These are phyloP conservation scores for Silene latifolia DNA, from an alignment of 148 eudicot species.

Conservation along the genomic window DNA sequence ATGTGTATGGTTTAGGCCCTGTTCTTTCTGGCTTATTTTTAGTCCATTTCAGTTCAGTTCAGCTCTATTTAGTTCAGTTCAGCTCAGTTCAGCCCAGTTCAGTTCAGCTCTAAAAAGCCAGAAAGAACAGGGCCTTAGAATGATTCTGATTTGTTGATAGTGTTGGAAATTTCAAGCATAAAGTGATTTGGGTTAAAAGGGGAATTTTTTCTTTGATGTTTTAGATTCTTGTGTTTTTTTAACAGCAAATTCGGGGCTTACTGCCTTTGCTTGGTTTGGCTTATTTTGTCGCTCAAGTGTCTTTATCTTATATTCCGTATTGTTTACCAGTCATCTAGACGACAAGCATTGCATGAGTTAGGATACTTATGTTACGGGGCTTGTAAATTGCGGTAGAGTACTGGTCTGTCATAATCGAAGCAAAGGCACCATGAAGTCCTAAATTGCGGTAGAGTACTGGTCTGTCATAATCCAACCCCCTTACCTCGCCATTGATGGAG, in stretches of 20 bases:
- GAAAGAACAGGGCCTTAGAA: not conserved
- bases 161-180: constrained; percentile 6
- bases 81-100: no score
- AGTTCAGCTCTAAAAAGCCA: no score
- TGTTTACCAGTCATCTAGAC: not conserved
- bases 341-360: not conserved
- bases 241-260: not conserved
- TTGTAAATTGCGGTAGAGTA: constrained; percentile 4
- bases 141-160: constrained; percentile 11
- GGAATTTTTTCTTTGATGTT: constrained; percentile 8
- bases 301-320: not conserved
- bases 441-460: no score
- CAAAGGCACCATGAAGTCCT: not conserved
- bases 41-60: no score
- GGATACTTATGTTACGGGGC: not conserved
- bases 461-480: no score
- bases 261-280: not conserved
- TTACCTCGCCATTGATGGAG: no score
- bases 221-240: constrained; percentile 5
- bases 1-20: no score
- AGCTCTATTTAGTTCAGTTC: no score
- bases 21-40: no score
- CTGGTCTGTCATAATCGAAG: no score
- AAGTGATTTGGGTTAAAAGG: not conserved
- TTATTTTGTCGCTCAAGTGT: not conserved